phyloP scores from a whole-genome alignment of 129 eudicot genomes.

The Kitagawia praeruptora region DNA sequence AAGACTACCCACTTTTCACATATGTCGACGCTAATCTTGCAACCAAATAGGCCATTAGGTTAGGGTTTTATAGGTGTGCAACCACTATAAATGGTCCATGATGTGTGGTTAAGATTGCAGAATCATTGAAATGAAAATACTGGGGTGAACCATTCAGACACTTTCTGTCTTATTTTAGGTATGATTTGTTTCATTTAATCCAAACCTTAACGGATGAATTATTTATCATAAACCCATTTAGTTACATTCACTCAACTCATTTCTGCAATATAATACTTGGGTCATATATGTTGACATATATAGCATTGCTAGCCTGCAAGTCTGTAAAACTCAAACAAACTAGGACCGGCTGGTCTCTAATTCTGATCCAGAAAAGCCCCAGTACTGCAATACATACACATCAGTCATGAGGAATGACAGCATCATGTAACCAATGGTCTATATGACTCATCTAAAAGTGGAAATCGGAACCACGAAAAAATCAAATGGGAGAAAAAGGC shows the following conservation, averaged over 20 bases:
- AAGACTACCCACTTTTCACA: background rate
- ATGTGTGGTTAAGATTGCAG: background rate
- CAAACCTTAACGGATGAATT: no score
- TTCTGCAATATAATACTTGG: background rate
- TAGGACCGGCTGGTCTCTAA: background rate
- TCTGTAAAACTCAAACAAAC: background rate
- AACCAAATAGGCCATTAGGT: background rate
- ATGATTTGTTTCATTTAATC: background rate
- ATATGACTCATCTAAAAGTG: background rate
- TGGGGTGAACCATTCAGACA: background rate
- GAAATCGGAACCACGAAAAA: background rate
- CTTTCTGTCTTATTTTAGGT: no score
- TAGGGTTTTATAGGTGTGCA: background rate
- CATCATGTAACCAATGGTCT: background rate
- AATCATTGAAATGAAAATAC: background rate
- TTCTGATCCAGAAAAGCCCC: background rate
- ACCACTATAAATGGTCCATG: background rate
- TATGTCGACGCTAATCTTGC: background rate
- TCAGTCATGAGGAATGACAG: background rate
- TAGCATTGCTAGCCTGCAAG: no score
- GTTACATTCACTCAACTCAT: background rate
- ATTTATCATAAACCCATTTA: background rate
- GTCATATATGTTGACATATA: no score
- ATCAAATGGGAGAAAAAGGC: background rate
- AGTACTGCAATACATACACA: background rate